Conservation (phyloP, 108 stramenopile species). For the Ochromonas danica region DNA sequence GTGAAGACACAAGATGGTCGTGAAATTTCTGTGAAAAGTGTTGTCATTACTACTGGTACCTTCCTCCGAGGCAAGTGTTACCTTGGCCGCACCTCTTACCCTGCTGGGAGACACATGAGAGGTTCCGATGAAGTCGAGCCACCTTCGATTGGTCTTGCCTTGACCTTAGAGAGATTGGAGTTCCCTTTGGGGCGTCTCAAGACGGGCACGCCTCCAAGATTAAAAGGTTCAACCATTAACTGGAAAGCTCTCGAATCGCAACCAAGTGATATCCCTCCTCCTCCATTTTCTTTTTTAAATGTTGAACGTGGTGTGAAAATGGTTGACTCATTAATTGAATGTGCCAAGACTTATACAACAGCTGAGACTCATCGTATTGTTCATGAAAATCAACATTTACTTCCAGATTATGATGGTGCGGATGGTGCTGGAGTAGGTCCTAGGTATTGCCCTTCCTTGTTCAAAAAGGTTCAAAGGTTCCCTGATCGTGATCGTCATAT, state of each 20-base stretch:
- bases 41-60: constrained; percentile 95
- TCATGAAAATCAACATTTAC: constrained; percentile 72
- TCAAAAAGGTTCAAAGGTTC: constrained; percentile 89
- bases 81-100: constrained; percentile 60
- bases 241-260: constrained; percentile 76
- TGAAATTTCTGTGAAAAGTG: constrained; percentile 63
- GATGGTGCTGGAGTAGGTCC: constrained; percentile 88
- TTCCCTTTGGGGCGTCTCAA: constrained; percentile 89
- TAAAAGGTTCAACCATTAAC: constrained; percentile 88
- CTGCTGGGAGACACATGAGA: constrained; percentile 84
- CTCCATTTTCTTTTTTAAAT: constrained; percentile 59
- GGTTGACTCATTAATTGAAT: constrained; percentile 43
- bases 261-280: constrained; percentile 76
- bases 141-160: constrained; percentile 80
- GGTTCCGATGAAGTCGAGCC: constrained; percentile 85
- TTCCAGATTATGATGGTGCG: constrained; percentile 83
- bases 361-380: constrained; percentile 73
- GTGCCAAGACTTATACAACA: constrained; percentile 54
- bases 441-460: constrained; percentile 91
- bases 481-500: constrained; percentile 83
- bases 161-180: constrained; percentile 77
- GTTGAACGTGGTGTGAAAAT: constrained; percentile 59
- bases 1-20: constrained; percentile 56
- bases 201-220: constrained; percentile 91
- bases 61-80: constrained; percentile 79